Evolutionary conservation across 306 rosid genomes (phyloP).

Genomic region (Vigna nakashimae): DNA sequence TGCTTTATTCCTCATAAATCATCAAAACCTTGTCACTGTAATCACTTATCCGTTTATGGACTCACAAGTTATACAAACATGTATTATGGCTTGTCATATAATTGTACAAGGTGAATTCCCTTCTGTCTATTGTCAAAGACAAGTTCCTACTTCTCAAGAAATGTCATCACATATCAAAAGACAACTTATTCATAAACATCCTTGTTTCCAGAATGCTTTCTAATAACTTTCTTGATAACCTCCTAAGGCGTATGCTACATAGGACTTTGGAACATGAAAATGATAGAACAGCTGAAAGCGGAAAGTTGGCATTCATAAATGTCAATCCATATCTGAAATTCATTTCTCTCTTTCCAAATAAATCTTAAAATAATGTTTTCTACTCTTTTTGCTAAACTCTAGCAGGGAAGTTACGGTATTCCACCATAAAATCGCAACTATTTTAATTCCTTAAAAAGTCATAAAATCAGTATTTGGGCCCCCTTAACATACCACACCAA

Average conservation of each 20-base stretch:
- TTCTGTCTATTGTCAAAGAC: slow-evolving; percentile 15
- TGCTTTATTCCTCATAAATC: slow-evolving; percentile 1
- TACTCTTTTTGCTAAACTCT: not conserved
- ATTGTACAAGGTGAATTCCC: slow-evolving; percentile 5
- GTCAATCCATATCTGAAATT: not conserved
- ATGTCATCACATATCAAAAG: not conserved
- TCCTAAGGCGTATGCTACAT: slow-evolving; percentile 7
- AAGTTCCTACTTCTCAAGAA: slow-evolving; percentile 18
- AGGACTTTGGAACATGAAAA: not conserved
- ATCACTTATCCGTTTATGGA: slow-evolving; percentile 7
- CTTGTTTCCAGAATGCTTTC: not conserved
- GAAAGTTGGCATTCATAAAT: slow-evolving; percentile 7
- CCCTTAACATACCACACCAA: not conserved
- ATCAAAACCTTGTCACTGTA: not conserved
- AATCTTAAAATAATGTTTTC: not conserved
- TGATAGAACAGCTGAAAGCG: not conserved
- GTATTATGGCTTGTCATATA: not conserved
- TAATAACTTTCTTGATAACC: not conserved
- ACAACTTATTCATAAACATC: slow-evolving; percentile 14
- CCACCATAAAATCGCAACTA: not conserved
- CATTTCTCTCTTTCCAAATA: not conserved
- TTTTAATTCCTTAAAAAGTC: slow-evolving; percentile 1
- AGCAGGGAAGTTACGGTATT: not conserved
- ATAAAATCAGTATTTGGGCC: not conserved
- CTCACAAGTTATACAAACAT: not conserved